Base-by-base conservation (phyloP, 208 protist species). In the Leishmania gerbilli region DNA sequence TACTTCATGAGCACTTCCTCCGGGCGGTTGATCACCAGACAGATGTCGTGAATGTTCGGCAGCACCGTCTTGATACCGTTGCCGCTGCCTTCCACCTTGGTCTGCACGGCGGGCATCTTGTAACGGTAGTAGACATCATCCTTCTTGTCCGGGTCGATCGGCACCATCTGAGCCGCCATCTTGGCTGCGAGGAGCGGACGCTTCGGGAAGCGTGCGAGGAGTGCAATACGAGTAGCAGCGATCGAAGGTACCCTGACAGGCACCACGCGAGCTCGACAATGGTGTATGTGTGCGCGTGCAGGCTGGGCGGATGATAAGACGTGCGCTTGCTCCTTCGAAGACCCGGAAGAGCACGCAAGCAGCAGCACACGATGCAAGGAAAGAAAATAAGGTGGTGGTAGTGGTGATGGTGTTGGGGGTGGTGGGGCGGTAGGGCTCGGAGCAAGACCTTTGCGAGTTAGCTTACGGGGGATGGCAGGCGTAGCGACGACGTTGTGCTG, bases 51-150 rank as follows among this genome's bases (percentile, higher is more conserved):
- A 79, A 99, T 98, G 82, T 99, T 99, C 45, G 95, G 93, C 76
- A 99, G 89, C 64, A 98, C 96, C 24, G 97, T 99, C 88, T 98
- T 98, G 83, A 99, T 98, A 87, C 96, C 96, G 87, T 99, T 99
- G 77, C 97, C 97, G 81, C 93, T 98, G 34, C 97, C 94, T 87
- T 98, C 96, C 42, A 97, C 93, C 88, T 99, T 98, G 58, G 89
- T 95, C 79, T 95, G 87, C 51, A 98, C 79, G 47, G 92, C 84
- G 2, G 95, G 95, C 97, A 99, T 99, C 87, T 96, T 98, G 90
- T 99, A 99, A 17, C 97, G 94, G 89, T 99, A 98, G 86, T 95
- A 98, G 64, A 90, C 82, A 89, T 99, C 97, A 83, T 91, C 86
- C 88, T 89, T 85, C 80, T 96, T 95, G 37, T 96, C 88, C 78